Base-by-base conservation (phyloP, 768 basidiomycete species). In the Mycena leptocephala region DNA sequence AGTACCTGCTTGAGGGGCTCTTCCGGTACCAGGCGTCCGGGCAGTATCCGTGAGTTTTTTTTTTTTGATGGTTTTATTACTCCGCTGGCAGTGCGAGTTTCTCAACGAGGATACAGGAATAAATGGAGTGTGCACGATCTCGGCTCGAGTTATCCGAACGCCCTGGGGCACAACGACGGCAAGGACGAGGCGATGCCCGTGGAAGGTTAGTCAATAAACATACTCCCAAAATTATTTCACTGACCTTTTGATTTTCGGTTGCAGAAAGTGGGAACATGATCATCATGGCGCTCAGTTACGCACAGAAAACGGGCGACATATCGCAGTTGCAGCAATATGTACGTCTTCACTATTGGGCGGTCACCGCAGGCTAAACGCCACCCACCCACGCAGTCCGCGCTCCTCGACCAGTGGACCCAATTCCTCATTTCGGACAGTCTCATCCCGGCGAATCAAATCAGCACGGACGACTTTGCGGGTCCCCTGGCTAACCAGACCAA, bases 261-360 rank as follows among this genome's bases (percentile, higher is more conserved):
- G 28, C 11, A 56, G 93, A 94, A 83, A 92, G 91, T 70, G 93
- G 92, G 22, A 94, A 94, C 79, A 93, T 93, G 92, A 83, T 94
- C 13, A 93, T 93, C 81, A 93, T 93, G 93, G 87, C 92, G 1
- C 84, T 93, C 66, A 92, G 90, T 75, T 92, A 94, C 77, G 89
- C 89, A 1, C 91, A 91, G 75, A 89, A 86, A 78, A 86, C 90
- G 0, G 85, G 86, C 13, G 91, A 93, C 75, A 82, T 69, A 18
- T 90, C 90, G 1, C 88, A 92, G 41, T 79, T 94, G 59, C 77
- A 71, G 18, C 80, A 81, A 80, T 91, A 89, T 84, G 91, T 85
- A 82, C 66, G 76, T 59, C 32, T 33, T 22, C n/a, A 32, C 1
- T 20, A 5, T 5, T 6, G 4, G 5, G 20, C 10, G 14, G 4